Conservation (phyloP, 139 green algal genomes). For the Medakamo hakoo region DNA sequence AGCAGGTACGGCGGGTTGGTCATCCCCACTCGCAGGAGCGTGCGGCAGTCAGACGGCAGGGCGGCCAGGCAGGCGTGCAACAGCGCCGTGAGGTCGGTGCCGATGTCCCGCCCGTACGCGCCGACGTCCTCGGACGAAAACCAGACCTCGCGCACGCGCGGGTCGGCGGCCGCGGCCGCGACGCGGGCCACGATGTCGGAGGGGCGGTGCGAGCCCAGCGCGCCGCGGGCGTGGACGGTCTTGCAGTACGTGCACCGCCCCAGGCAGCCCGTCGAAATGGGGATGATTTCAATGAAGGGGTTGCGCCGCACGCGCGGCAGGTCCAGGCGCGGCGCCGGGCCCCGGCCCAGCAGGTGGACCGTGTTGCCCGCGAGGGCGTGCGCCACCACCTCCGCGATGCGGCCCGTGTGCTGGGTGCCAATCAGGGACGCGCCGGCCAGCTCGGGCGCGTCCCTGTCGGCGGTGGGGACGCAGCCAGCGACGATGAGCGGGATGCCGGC, state of each 20-base stretch:
- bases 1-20: conserved; percentile 92
- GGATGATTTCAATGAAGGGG: conserved; percentile 76
- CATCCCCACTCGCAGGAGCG: conserved; percentile 82
- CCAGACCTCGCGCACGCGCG: conserved; percentile 71
- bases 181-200: conserved; percentile 34
- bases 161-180: conserved; percentile 11
- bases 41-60: conserved; percentile 45
- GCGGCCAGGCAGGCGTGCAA: conserved; percentile 39
- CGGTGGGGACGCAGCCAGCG: conserved; percentile 76
- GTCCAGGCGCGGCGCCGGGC: conserved; percentile 64
- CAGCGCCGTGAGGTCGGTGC: conserved; percentile 47
- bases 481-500: conserved; percentile 58
- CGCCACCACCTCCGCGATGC: conserved; percentile 84
- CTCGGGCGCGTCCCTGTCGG: conserved; percentile 48
- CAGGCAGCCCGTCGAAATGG: conserved; percentile 66
- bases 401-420: conserved; percentile 65
- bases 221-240: conserved; percentile 80
- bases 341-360: conserved; percentile 64
- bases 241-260: conserved; percentile 95
- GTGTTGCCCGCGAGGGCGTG: conserved; percentile 73
- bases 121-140: conserved; percentile 81
- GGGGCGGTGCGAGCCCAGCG: conserved; percentile 56
- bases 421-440: conserved; percentile 64
- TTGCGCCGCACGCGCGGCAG: conserved; percentile 82
- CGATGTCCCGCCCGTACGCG: conserved; percentile 74